These are phyloP conservation scores for Jackrogersella multiformis DNA, from an alignment of 495 filamentous ascomycete species.

Conservation along the genomic window DNA sequence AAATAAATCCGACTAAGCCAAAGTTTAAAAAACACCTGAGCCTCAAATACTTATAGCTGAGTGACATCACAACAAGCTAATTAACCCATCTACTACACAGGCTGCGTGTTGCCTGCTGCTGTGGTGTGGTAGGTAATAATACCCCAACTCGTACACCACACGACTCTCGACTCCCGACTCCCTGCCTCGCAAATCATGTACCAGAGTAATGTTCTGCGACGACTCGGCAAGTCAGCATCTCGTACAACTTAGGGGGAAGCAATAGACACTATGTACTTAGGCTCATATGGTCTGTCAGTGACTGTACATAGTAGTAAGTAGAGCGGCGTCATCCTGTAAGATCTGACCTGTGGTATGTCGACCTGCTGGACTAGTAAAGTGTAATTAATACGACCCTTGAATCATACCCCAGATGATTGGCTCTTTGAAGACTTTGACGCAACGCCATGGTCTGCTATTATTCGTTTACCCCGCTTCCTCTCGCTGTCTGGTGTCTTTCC, in stretches of 20 bases:
- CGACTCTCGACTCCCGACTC: not conserved
- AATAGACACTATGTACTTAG: conserved; percentile 22
- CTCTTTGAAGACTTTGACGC: conserved; percentile 18
- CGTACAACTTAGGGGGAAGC: conserved; percentile 13
- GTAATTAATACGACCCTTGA: conserved; percentile 15
- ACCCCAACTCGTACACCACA: conserved; percentile 30
- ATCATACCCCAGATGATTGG: conserved; percentile 32
- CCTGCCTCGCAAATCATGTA: conserved; percentile 23
- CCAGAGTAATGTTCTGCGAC: conserved; percentile 5
- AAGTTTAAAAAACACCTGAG: too few species aligned
- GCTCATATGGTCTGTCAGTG: conserved; percentile 1
- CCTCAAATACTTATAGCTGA: conserved; percentile 20
- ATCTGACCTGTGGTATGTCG: conserved; percentile 28
- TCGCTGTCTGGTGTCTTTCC: conserved; percentile 26
- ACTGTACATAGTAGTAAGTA: conserved; percentile 10
- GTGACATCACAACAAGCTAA: conserved; percentile 33
- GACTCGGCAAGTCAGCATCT: conserved; percentile 19
- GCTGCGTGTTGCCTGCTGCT: conserved; percentile 16
- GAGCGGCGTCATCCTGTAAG: conserved; percentile 20
- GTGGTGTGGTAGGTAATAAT: conserved; percentile 22
- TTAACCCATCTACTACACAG: conserved; percentile 23
- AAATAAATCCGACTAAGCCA: not conserved
- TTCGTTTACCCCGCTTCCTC: conserved; percentile 42
- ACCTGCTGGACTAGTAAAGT: conserved; percentile 5
- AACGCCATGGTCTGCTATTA: conserved; percentile 20